phyloP scores from a whole-genome alignment of 2,329 filamentous ascomycete genomes.

The Talaromyces sp. region DNA sequence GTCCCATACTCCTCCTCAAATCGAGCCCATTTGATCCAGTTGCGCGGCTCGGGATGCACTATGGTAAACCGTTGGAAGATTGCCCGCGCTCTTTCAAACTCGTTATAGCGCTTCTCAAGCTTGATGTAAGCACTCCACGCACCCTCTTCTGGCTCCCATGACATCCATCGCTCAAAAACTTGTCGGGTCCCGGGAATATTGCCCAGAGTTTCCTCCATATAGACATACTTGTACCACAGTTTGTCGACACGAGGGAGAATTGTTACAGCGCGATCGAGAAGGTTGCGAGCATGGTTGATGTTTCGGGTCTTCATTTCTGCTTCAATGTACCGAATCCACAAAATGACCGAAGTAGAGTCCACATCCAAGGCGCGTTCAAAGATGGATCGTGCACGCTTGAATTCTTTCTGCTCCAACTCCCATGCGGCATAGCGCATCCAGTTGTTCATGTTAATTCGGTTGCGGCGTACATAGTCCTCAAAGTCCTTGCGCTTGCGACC shows the following conservation, averaged over 20 bases:
- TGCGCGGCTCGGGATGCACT: slow-evolving; percentile 89
- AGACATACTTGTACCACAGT: slow-evolving; percentile 99
- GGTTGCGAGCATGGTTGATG: slow-evolving; percentile 94
- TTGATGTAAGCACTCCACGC: slow-evolving; percentile 98
- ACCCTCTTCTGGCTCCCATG: slow-evolving; percentile 94
- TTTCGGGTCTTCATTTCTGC: slow-evolving; percentile 93
- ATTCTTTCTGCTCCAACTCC: slow-evolving; percentile 98
- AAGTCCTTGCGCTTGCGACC: slow-evolving; percentile 95
- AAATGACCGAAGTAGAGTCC: slow-evolving; percentile 78
- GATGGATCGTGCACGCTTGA: slow-evolving; percentile 83
- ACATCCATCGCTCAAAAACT: slow-evolving; percentile 97
- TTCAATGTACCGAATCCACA: slow-evolving; percentile 95
- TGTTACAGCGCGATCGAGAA: slow-evolving; percentile 92
- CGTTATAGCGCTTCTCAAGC: slow-evolving; percentile 90
- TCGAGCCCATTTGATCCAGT: slow-evolving; percentile 98
- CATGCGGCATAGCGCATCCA: slow-evolving; percentile 98
- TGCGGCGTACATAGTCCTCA: slow-evolving; percentile 95
- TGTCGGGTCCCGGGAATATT: slow-evolving; percentile 90
- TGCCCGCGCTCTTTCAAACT: slow-evolving; percentile 84
- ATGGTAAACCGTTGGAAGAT: slow-evolving; percentile 90
- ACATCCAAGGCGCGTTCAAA: slow-evolving; percentile 95
- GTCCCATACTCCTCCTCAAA: slow-evolving; percentile 97
- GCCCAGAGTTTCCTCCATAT: slow-evolving; percentile 96
- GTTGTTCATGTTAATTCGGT: slow-evolving; percentile 95
- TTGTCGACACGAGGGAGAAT: slow-evolving; percentile 91